Evolutionary conservation across 2,329 filamentous ascomycete genomes (phyloP), one percentile per base, ranked within the genome.

Genomic region (Phialophora chinensis): DNA sequence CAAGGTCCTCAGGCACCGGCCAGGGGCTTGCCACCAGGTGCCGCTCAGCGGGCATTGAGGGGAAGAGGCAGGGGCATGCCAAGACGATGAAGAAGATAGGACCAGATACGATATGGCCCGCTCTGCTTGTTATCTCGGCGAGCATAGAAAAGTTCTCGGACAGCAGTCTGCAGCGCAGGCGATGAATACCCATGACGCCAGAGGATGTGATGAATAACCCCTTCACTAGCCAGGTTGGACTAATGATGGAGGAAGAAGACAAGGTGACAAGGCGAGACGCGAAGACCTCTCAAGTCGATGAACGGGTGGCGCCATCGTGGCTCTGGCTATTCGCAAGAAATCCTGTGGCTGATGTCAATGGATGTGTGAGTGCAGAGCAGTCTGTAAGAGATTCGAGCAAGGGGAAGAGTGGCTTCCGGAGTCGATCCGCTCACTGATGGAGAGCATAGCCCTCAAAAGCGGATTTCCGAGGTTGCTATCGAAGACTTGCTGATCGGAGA

Each of bases 31-130:
- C 91, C 91, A 4, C 89, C 90, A 0, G 91, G 91, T 72, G 93
- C 94, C 25, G 93, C 94, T 11, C 94, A 98, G 83, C 86, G 94
- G 75, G 94, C 93, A 50, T 81, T 98, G 72, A 86, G 93, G 69
- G 91, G 91, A 67, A 84, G 92, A 73, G 93, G 93, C 70, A 88
- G 92, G 64, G 92, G 92, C 42, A 95, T 98, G 93, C 94, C 95
- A 29, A 88, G 91, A 79, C 86, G 91, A 83, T 94, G 85, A 78
- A 70, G 49, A 54, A 53, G 11, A 35, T 11, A 29, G 29, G 12
- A 29, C 31, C 25, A 35, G n/a, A 55, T n/a, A 5, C 17, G 38
- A n/a, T 44, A 20, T 44, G 5, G 38, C 17, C 38, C 38, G 38
- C 38, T 17, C 35, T 42, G 11, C 31, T 52, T 25, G 20, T 12